Evolutionary conservation across 1,284 basidiomycete species (phyloP), one percentile per base, ranked within the genome.

Genomic region (Ceratobasidium sp.): DNA sequence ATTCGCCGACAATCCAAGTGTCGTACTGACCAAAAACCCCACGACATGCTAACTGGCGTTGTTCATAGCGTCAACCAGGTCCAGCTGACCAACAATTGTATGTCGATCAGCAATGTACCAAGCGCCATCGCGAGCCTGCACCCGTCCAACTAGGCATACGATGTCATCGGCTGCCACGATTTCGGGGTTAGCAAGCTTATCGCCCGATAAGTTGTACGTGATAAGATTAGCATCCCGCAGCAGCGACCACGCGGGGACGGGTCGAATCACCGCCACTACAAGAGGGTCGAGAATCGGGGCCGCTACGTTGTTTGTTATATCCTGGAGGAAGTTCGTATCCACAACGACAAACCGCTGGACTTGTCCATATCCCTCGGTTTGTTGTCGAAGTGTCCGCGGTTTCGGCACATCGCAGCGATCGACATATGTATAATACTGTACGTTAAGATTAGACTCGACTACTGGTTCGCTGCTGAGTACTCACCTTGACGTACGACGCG

Each of bases 91-190:
- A 46, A 73, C 70, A 46, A 73, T 44, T 18, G 79, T 80, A 67
- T 81, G 83, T 20, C 83, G 78, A 70, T 84, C 83, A 68, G 83
- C 79, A 55, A 84, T 82, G 26, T 78, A 80, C 82, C 82, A 84
- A 26, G 69, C 20, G 6, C 55, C 56, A 23, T 79, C 77, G 7
- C 79, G 70, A 26, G 79, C 79, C 7, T 60, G 46, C 12, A 83
- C 76, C 1, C 83, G 80, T 26, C 81, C 67, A 55, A 80, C 80
- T 67, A 60, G 79, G 46, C 76, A 83, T 20, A 80, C 69, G 56
- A 81, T 82, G 15, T 77, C 60, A 51, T 79, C 56, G 23, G 82
- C 76, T 67, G 84, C 83, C 3, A 83, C 79, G 39, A 82, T 72
- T 26, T 82, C n/a, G 20, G 56, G 28, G 3, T 39, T 33, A 3